Evolutionary conservation across 139 green algal species (phyloP).

Genomic region (Tetradesmus obliquus): DNA sequence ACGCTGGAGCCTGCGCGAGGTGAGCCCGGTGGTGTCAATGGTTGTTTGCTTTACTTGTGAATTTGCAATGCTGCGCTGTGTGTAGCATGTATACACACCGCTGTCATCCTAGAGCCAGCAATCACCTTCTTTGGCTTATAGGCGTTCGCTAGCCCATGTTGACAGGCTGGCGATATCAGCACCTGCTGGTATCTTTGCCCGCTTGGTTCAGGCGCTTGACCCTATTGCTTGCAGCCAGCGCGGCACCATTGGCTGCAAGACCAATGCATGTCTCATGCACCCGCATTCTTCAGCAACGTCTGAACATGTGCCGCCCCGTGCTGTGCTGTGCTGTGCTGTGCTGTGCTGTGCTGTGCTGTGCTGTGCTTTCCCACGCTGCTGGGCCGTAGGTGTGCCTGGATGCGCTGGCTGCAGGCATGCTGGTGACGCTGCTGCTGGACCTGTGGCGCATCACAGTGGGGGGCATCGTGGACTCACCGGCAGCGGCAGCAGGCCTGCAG

Average conservation of each 20-base stretch:
- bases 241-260: too few relatives aligned
- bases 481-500: conserved; percentile 14
- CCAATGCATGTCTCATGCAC: too few relatives aligned
- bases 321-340: neutral
- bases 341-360: neutral
- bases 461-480: conserved; percentile 61
- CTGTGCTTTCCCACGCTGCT: too few relatives aligned
- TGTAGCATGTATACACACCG: neutral
- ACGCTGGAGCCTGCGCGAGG: conserved; percentile 44
- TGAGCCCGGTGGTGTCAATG: conserved; percentile 17
- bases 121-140: too few relatives aligned
- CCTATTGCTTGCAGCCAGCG: too few relatives aligned
- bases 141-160: too few relatives aligned
- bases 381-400: conserved; percentile 32
- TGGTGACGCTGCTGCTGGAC: conserved; percentile 95
- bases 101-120: neutral
- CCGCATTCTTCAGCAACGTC: too few relatives aligned
- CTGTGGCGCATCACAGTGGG: conserved; percentile 90
- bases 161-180: neutral
- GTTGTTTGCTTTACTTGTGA: neutral
- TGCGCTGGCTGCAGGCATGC: conserved; percentile 90
- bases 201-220: too few relatives aligned
- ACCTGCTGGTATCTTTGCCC: neutral
- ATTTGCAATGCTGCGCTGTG: neutral
- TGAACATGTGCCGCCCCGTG: too few relatives aligned